Conservation (phyloP, 345 rosid genomes). For the Eutrema yunnanense region DNA sequence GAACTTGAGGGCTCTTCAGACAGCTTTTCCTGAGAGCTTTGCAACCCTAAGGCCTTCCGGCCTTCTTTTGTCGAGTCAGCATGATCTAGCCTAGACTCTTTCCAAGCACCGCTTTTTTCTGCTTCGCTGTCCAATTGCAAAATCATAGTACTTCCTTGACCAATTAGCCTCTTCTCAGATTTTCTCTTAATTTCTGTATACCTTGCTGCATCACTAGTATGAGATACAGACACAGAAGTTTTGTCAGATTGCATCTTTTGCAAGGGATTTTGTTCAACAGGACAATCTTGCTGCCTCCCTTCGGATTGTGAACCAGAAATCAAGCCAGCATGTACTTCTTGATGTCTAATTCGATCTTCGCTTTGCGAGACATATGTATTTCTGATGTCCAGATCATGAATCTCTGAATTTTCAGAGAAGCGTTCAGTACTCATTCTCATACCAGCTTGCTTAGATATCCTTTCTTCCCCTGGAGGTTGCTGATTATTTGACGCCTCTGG, state of each 20-base stretch:
- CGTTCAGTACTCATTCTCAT: conserved; percentile 34
- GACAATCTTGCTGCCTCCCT: conserved; percentile 32
- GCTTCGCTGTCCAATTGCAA: conserved; percentile 30
- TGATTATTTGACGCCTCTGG: conserved; percentile 26
- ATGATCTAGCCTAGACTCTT: conserved; percentile 29
- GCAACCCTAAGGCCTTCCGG: conserved; percentile 18
- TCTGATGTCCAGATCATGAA: conserved; percentile 27
- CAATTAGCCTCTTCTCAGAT: conserved; percentile 39
- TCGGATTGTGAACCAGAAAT: conserved; percentile 33
- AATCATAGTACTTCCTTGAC: conserved; percentile 36
- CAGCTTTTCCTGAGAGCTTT: conserved; percentile 30
- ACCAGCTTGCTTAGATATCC: conserved; percentile 30
- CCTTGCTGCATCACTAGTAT: conserved; percentile 29
- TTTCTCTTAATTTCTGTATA: conserved; percentile 33
- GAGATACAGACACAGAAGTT: conserved; percentile 40
- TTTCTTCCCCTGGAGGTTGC: conserved; percentile 31
- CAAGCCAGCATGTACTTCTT: conserved; percentile 27
- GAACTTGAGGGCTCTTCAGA: conserved; percentile 35
- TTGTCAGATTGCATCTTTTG: conserved; percentile 36
- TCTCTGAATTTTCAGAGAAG: conserved; percentile 29
- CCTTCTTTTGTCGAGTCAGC: conserved; percentile 30
- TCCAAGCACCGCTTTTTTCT: conserved; percentile 24
- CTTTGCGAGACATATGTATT: conserved; percentile 33
- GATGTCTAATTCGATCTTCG: conserved; percentile 35
- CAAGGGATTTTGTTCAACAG: conserved; percentile 27